Evolutionary conservation across 2,329 filamentous ascomycete species (phyloP), one percentile per base, ranked within the genome.

Genomic region (Parascedosporium putredinis): DNA sequence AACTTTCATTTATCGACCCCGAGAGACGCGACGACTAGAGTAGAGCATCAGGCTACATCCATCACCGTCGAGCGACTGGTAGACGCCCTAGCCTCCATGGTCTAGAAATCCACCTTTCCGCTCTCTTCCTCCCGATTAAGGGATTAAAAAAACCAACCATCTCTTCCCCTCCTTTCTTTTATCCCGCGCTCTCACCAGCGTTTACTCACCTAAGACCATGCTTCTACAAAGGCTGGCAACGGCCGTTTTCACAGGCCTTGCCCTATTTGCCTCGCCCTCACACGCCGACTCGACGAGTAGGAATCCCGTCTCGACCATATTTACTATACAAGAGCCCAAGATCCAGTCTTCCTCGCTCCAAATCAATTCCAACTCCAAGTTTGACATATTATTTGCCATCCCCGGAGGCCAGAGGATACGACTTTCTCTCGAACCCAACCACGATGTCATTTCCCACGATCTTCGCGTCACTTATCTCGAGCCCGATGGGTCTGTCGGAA

Each of bases 401-500:
- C 81, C 86, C 59, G 71, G 78, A 53, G 74, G 76, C 53, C 77
- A 89, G 55, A 78, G 81, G 56, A 73, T 97, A 59, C 87, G 88
- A 56, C 76, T 98, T 48, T 76, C 79, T 50, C 76, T 98, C 45
- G 83, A 93, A 62, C 93, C 93, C 3, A 97, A 97, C 63, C 81
- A 95, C 69, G 88, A 97, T 66, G 82, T 97, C 52, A 73, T 98
- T 43, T 78, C 84, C 50, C 77, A 88, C 14, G 82, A 84, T 58
- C 85, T 90, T 7, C 78, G 76, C 47, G 72, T 98, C 45, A 78
- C 83, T 34, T 84, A 88, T 61, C 65, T 95, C 38, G 81, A 75
- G 50, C 63, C 74, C 9, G 82, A 95, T 63, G 93, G 93, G 48
- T 73, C 75, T 45, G 67, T 95, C 33, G 71, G 67, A 47, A 69